Percentiles rank a stretch among this genome's conserved stretches.
These are phyloP conservation scores for Irpex sp. DNA, from an alignment of 1,284 basidiomycete species.

Conservation along the genomic window DNA sequence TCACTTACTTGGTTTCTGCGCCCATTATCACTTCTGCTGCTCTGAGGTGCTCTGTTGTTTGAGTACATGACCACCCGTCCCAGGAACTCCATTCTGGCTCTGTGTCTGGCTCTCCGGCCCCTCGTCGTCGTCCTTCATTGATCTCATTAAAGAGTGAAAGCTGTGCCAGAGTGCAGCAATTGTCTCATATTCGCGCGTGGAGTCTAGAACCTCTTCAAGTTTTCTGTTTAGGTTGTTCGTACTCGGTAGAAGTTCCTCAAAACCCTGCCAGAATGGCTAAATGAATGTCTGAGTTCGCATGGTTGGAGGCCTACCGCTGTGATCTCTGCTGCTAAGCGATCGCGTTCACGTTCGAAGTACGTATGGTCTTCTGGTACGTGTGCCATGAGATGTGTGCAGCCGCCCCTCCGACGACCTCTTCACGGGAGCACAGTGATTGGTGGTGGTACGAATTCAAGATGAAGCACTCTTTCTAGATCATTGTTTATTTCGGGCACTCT, in stretches of 20 bases:
- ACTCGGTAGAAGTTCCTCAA: constrained; percentile 84
- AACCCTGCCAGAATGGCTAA: constrained; percentile 53
- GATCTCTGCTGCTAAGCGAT: constrained; percentile 69
- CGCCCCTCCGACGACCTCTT: not conserved
- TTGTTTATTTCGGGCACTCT: not conserved
- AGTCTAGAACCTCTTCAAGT: constrained; percentile 87
- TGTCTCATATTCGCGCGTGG: constrained; percentile 90
- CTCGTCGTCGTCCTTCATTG: constrained; percentile 35
- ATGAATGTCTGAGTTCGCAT: not conserved
- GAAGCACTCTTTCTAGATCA: no score
- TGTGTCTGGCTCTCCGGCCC: constrained; percentile 30
- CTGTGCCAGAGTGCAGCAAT: constrained; percentile 86
- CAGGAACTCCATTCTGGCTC: constrained; percentile 41
- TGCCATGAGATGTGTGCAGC: not conserved
- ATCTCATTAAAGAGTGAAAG: constrained; percentile 77
- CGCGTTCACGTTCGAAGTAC: constrained; percentile 79
- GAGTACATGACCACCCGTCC: constrained; percentile 67
- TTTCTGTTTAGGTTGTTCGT: constrained; percentile 90
- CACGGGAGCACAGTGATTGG: not conserved
- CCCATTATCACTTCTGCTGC: not conserved
- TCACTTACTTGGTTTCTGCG: not conserved
- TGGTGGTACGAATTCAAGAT: not conserved
- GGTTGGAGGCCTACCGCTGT: constrained; percentile 47
- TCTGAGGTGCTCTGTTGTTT: constrained; percentile 22
- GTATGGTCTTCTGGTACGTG: constrained; percentile 40